Evolutionary conservation across 2,329 filamentous ascomycete genomes (phyloP).

Genomic region (Aspergillus neotritici): DNA sequence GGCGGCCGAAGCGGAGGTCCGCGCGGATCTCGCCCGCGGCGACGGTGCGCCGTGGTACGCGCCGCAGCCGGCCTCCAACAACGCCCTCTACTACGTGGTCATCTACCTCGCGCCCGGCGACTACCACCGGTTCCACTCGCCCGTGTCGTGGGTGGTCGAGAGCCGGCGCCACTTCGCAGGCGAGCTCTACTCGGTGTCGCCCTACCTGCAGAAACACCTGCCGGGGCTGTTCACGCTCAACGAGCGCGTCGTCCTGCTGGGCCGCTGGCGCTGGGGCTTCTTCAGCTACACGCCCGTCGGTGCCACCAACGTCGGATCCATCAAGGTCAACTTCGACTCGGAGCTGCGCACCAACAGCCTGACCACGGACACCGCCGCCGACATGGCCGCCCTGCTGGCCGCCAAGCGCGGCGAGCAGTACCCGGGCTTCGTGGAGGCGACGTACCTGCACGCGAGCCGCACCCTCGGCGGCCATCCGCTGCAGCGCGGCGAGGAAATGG

Average conservation of each 20-base stretch:
- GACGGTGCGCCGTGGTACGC: slow-evolving; percentile 62
- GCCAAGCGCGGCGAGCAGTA: slow-evolving; percentile 71
- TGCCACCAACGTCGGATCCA: slow-evolving; percentile 94
- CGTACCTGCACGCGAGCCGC: slow-evolving; percentile 70
- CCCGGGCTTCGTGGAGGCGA: slow-evolving; percentile 87
- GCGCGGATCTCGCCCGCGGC: slow-evolving; percentile 72
- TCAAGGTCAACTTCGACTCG: slow-evolving; percentile 93
- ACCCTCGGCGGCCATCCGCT: slow-evolving; percentile 79
- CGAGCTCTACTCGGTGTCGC: slow-evolving; percentile 90
- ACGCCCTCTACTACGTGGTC: slow-evolving; percentile 82
- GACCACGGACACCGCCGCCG: slow-evolving; percentile 85
- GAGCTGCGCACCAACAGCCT: slow-evolving; percentile 90
- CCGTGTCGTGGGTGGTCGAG: slow-evolving; percentile 91
- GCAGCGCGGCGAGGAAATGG: slow-evolving; percentile 90
- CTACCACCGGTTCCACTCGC: slow-evolving; percentile 97
- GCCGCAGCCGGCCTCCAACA: slow-evolving; percentile 55
- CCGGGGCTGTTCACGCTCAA: slow-evolving; percentile 95
- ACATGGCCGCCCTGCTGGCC: slow-evolving; percentile 76
- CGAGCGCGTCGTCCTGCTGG: slow-evolving; percentile 87
- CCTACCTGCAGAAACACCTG: slow-evolving; percentile 86
- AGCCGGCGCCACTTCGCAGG: slow-evolving; percentile 94
- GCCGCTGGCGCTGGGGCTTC: slow-evolving; percentile 94
- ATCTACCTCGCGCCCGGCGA: slow-evolving; percentile 95
- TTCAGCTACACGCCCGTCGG: slow-evolving; percentile 95
- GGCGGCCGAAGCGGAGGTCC: slow-evolving; percentile 74